These are phyloP conservation scores for Citropsis articulata DNA, from an alignment of 345 rosid species.

Conservation along the genomic window DNA sequence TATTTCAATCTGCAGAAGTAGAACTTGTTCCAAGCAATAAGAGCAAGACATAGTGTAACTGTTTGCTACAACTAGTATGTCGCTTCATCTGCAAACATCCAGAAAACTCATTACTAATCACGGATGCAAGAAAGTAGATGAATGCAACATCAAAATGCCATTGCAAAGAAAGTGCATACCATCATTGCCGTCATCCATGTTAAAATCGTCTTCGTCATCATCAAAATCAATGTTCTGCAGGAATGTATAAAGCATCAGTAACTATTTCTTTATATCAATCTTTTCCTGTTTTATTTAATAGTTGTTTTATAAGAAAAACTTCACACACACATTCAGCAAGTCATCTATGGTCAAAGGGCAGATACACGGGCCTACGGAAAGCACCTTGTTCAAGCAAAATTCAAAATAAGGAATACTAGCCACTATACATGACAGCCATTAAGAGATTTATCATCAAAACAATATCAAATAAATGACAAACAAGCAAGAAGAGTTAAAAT, in stretches of 20 bases:
- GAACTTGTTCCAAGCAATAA: not conserved
- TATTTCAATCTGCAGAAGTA: not conserved
- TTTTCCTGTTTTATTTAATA: not conserved
- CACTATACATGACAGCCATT: too few species aligned
- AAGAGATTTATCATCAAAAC: too few species aligned
- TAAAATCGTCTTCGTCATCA: conserved; percentile 51
- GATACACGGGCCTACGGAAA: not conserved
- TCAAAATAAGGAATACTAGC: too few species aligned
- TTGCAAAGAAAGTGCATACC: conserved; percentile 24
- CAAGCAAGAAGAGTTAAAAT: too few species aligned
- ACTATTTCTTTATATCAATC: not conserved
- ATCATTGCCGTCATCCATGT: conserved; percentile 37
- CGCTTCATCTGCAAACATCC: conserved; percentile 34
- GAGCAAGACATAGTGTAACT: not conserved
- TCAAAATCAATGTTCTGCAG: conserved; percentile 47
- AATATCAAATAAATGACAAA: too few species aligned
- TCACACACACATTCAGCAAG: not conserved
- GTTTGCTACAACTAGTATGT: conserved; percentile 12
- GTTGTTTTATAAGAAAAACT: not conserved
- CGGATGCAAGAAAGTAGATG: not conserved
- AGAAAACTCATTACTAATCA: not conserved
- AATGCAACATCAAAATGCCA: not conserved
- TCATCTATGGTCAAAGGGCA: not conserved
- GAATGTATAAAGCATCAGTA: not conserved
- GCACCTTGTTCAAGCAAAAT: too few species aligned